A percentile compares a stretch with the other conserved stretches of the same genome.
phyloP scores from a whole-genome alignment of 2,329 filamentous ascomycete genomes.

The Magnaporthiopsis incrustans region DNA sequence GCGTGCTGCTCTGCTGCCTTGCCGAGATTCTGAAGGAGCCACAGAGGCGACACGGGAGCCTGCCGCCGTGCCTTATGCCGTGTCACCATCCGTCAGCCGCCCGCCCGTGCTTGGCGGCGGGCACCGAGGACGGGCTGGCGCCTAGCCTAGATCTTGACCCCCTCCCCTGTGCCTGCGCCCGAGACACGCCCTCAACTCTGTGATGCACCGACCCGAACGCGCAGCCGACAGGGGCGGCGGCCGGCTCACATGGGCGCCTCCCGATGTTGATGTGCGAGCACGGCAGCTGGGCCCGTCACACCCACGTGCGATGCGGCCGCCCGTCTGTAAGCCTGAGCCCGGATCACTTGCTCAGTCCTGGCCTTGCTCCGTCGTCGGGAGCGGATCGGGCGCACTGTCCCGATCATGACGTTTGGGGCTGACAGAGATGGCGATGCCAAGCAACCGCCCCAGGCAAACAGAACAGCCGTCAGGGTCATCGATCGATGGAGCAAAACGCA shows the following conservation, averaged over 20 bases:
- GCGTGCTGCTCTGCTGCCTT: not conserved
- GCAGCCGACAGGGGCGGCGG: too few species aligned
- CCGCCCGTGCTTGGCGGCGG: not conserved
- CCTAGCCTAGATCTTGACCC: not conserved
- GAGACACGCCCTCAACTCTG: not conserved
- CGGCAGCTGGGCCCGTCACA: not conserved
- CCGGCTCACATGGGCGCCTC: not conserved
- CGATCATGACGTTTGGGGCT: not conserved
- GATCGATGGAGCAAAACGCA: not conserved
- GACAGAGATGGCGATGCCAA: not conserved
- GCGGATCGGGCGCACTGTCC: not conserved
- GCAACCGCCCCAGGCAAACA: too few species aligned
- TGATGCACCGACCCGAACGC: too few species aligned
- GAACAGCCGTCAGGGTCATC: not conserved
- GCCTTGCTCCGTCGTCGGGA: not conserved
- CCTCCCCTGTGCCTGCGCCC: too few species aligned
- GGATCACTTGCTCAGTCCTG: not conserved
- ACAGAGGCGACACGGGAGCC: not conserved
- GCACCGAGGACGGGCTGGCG: too few species aligned
- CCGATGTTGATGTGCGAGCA: not conserved
- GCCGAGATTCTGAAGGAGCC: not conserved
- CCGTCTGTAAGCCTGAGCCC: not conserved
- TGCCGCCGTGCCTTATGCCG: not conserved
- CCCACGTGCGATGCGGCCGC: not conserved
- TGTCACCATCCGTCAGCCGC: not conserved